These are phyloP conservation scores for Larix kaempferi DNA, from an alignment of 75 land plant genomes.

Conservation along the genomic window DNA sequence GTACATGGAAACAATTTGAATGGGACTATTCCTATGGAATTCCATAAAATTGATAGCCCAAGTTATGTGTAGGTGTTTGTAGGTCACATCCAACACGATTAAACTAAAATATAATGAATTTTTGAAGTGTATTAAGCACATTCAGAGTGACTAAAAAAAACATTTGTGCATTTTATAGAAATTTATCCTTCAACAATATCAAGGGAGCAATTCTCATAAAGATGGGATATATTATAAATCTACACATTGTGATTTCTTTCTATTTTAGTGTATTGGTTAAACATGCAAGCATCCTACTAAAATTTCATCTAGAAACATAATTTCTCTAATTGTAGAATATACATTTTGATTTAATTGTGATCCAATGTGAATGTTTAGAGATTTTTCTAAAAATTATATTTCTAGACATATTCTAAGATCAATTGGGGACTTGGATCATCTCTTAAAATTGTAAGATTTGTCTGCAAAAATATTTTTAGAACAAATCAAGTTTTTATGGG, in stretches of 20 bases:
- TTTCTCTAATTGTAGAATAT: neutral
- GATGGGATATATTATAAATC: conserved; percentile 77
- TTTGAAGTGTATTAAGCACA: neutral
- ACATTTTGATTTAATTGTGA: neutral
- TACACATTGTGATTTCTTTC: conserved; percentile 57
- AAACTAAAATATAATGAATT: neutral
- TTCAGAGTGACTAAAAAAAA: neutral
- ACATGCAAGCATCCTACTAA: too few relatives aligned
- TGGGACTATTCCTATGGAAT: conserved; percentile 76
- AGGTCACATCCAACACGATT: too few relatives aligned
- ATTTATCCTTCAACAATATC: conserved; percentile 43
- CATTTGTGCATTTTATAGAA: conserved; percentile 29
- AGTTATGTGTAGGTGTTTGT: conserved; percentile 72
- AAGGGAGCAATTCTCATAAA: conserved; percentile 52
- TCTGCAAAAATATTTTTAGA: neutral
- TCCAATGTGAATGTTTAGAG: conserved; percentile 35
- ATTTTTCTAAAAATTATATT: conserved; percentile 64
- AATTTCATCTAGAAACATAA: too few relatives aligned
- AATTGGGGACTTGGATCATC: conserved; percentile 88
- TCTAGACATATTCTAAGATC: conserved; percentile 75
- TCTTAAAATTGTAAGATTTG: conserved; percentile 57
- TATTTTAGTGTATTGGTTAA: neutral
- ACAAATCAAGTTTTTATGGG: neutral
- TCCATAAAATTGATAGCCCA: conserved; percentile 76
- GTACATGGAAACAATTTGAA: conserved; percentile 67